Percentiles rank a stretch among this genome's conserved stretches.
phyloP scores from a whole-genome alignment of 331 rosid genomes.

The Prunus yedoensis region DNA sequence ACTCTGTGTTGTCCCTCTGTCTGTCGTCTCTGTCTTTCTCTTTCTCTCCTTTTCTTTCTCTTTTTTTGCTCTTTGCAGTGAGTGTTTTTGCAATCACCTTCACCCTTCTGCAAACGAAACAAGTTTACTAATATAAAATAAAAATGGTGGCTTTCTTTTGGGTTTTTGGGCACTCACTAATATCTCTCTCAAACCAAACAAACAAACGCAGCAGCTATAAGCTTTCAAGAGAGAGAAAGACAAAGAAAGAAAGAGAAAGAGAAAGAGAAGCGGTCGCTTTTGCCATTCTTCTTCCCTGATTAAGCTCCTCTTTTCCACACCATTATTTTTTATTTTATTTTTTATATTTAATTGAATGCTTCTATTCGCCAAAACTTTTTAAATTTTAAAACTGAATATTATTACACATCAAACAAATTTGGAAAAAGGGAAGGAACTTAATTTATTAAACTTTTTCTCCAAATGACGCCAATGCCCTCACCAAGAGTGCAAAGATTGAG shows the following conservation, averaged over 20 bases:
- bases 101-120: constrained; percentile 34
- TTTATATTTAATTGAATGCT: constrained; percentile 5
- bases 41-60: constrained; percentile 61
- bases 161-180: constrained; percentile 25
- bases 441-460: constrained; percentile 19
- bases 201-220: constrained; percentile 27
- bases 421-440: background rate
- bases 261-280: constrained; percentile 57
- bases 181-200: constrained; percentile 46
- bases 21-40: constrained; percentile 49
- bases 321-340: constrained; percentile 34
- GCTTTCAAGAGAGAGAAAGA: constrained; percentile 16
- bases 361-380: constrained; percentile 18
- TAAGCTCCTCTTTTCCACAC: constrained; percentile 45
- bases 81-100: constrained; percentile 49
- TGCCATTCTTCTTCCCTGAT: constrained; percentile 39
- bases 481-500: background rate
- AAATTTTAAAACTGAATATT: background rate
- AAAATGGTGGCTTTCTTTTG: constrained; percentile 42
- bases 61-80: constrained; percentile 42
- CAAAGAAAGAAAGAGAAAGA: constrained; percentile 31
- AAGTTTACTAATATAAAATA: constrained; percentile 26
- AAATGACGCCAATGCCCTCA: constrained; percentile 39
- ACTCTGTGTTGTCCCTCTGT: constrained; percentile 29
- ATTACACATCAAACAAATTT: background rate